Conservation (phyloP, 768 basidiomycete species). For the Clitopilus hobsonii region DNA sequence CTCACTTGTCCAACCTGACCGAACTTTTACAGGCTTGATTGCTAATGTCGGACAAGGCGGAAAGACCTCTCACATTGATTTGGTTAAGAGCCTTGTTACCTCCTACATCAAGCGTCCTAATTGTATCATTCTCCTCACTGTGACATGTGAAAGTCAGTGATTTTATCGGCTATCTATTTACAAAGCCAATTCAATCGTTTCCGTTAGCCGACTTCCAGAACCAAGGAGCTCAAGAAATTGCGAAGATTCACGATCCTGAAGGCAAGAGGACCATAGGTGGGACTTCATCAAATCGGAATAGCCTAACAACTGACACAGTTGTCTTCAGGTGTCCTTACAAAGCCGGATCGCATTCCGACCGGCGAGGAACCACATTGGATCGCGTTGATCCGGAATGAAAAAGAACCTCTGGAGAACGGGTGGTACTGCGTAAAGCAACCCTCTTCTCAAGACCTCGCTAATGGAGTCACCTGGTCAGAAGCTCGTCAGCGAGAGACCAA, state of each 20-base stretch:
- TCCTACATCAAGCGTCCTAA: conserved; percentile 58
- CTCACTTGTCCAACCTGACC: neutral
- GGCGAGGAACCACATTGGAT: conserved; percentile 58
- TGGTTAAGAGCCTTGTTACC: conserved; percentile 53
- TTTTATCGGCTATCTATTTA: neutral
- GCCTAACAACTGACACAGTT: neutral
- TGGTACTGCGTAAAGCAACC: conserved; percentile 62
- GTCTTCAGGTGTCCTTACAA: conserved; percentile 66
- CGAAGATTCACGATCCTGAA: conserved; percentile 53
- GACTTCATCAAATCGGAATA: neutral
- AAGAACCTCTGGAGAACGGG: conserved; percentile 43
- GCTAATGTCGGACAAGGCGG: conserved; percentile 47
- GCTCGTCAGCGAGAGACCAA: conserved; percentile 53
- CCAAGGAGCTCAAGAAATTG: conserved; percentile 67
- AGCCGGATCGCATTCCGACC: conserved; percentile 60
- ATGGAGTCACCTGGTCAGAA: conserved; percentile 52
- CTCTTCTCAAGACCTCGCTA: conserved; percentile 42
- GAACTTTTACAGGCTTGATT: conserved; percentile 42
- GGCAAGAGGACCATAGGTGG: conserved; percentile 69
- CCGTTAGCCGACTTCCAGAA: conserved; percentile 72
- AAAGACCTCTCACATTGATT: conserved; percentile 50
- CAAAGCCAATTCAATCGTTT: neutral
- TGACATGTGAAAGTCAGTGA: conserved; percentile 59
- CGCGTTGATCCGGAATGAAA: conserved; percentile 49
- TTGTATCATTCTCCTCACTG: conserved; percentile 56